These are phyloP conservation scores for Stephanodiscus triporus DNA, from an alignment of 108 stramenopile genomes.

Conservation along the genomic window DNA sequence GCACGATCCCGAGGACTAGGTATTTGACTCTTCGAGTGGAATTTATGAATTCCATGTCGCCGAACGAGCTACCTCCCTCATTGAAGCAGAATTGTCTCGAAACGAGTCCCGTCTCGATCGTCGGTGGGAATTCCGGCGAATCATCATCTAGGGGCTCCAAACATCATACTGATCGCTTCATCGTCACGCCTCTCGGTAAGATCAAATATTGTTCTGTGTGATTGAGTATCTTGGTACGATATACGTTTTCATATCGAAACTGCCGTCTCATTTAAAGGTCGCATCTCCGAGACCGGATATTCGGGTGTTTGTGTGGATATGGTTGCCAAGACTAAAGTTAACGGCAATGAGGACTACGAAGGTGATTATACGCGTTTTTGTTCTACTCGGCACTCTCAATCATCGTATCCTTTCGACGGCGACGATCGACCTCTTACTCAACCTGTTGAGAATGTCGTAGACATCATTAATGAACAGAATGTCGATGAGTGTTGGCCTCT, in stretches of 20 bases:
- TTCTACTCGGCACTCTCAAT: conserved; percentile 7
- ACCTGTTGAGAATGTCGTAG: neutral
- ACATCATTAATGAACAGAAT: neutral
- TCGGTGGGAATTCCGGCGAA: neutral
- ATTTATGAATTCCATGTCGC: conserved; percentile 17
- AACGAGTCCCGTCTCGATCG: neutral
- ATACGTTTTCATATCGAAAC: no score
- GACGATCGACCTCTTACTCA: conserved; percentile 4
- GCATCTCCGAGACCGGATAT: conserved; percentile 21
- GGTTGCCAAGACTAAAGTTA: conserved; percentile 24
- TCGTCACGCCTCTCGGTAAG: conserved; percentile 32
- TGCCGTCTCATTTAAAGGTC: neutral
- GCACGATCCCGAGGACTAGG: conserved; percentile 14
- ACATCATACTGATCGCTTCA: conserved; percentile 1
- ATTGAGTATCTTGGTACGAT: no score
- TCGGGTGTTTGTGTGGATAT: conserved; percentile 31
- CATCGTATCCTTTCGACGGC: neutral
- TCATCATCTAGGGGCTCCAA: neutral
- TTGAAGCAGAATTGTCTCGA: conserved; percentile 2
- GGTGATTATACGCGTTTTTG: neutral
- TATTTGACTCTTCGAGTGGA: conserved; percentile 31
- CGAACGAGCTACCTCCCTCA: conserved; percentile 14
- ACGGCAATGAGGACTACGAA: conserved; percentile 9
- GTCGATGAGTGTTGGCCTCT: neutral
- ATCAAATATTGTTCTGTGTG: no score